Base-by-base conservation (phyloP, 805 yeast genomes). In the Starmerella apis region DNA sequence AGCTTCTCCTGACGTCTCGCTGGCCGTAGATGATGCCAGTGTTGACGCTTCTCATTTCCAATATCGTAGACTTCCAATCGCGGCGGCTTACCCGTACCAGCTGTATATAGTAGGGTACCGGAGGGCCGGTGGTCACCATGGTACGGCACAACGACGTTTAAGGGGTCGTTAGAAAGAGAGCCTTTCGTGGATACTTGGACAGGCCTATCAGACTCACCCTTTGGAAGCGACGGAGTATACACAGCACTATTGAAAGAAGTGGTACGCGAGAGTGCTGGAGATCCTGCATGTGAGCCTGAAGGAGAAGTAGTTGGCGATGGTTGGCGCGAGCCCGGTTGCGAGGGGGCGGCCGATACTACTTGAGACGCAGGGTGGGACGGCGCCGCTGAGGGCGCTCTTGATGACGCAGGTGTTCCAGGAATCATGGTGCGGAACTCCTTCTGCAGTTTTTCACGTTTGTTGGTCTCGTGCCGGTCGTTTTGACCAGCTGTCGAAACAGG, bases 1-100 rank as follows among this genome's bases (percentile, higher is more conserved):
- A 66, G 59, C 65, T 73, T 59, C 61, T 74, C 68, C 43, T 72
- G 64, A 52, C 73, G 58, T 55, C 66, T 50, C 6, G 87, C 80
- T 32, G 82, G 79, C 51, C 78, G 74, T 52, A 88, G 70, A 63
- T 79, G 79, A 66, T 88, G 97, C 61, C 78, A 86, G 65, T 88
- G 97, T 88, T 88, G 57, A 78, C 31, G 32, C 16, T 10, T 10
- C 30, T 48, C 51, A 20, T 50, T 37, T 14, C 44, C 49, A 10
- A 33, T 81, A 9, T 62, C 63, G 39, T 55, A 56, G 18, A 64
- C 58, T 41, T 56, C 54, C 32, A 66, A 54, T 39, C 68, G 57
- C 30, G 59, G 57, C 32, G 55, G 57, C 45, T 46, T 49, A n/a
- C 50, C 59, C 11, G 55, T 45, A 13, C 59, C 59, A 16, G 48